Evolutionary conservation across 768 basidiomycete genomes (phyloP), one percentile per base, ranked within the genome.

Genomic region (Pleurotus platypus): DNA sequence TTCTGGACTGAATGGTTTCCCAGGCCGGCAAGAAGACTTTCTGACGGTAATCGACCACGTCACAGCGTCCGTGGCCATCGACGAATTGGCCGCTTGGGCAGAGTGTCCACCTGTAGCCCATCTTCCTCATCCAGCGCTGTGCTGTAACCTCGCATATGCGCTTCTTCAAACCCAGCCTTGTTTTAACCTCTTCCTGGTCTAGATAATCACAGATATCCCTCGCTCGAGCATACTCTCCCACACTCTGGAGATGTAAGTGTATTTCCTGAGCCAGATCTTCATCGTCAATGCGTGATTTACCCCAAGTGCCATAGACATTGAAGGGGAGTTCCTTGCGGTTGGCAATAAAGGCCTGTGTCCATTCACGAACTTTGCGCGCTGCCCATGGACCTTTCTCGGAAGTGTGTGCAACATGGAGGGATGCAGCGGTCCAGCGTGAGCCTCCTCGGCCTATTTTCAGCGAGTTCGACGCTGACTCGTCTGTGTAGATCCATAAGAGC

Each of bases 21-120:
- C 56, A 62, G 12, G 20, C 43, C 18, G 60, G 64, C 15, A 69
- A 57, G 57, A 71, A 74, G 0, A 42, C 18, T 2, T 61, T 35
- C 13, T 70, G 61, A 0, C 62, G 63, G 46, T 75, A 73, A 1
- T 56, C 24, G 2, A 71, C 67, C 0, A 76, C 69, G 62, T 75
- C 72, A 5, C 49, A 57, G 0, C 65, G 61, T 46, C 73, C 69
- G 51, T 75, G 66, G 2, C 74, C 73, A 62, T 75, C 73, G 20
- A 67, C 61, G 61, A 60, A 74, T 47, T 66, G 63, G 2, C 71
- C 69, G 9, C 53, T 63, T 1, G 58, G 62, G 0, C 20, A 59
- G 18, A 57, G 50, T 4, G 40, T 55, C 58, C 59, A 64, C 1
- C 61, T 49, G 50, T 57, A 67, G 2, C 49, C 61, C 37, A 63